Evolutionary conservation across 2,329 filamentous ascomycete species (phyloP), one percentile per base, ranked within the genome.

Genomic region (Talaromyces sp.): DNA sequence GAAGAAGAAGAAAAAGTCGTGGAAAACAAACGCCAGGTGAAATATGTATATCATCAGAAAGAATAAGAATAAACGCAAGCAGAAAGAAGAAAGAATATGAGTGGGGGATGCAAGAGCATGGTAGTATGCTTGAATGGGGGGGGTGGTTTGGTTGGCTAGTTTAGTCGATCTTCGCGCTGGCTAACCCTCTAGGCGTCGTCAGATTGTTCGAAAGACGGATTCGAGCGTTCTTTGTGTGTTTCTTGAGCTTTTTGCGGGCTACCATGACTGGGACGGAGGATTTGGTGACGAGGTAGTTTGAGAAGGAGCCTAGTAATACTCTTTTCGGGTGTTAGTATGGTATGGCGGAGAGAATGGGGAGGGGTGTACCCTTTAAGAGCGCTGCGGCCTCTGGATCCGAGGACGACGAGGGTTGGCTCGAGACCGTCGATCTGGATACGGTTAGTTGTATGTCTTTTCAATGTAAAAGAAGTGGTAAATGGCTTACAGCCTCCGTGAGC

Each of bases 181-280:
- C 88, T 51, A 94, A 82, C 68, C 85, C 85, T 60, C 88, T 85
- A 11, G 91, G 89, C 67, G 89, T 90, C 69, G 85, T 86, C 64
- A 96, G 83, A 71, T 96, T 94, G 78, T 96, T 97, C 68, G 92
- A 89, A 69, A 95, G 86, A 66, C 88, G 88, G 67, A 91, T 81
- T 51, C 88, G 86, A 19, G 87, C 85, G 67, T 87, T 86, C 76
- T 94, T 93, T 76, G 87, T 89, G 79, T 96, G 91, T 78, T 97
- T 97, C 58, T 91, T 85, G 51, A 97, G 83, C 65, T 91, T 90
- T 82, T 96, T 97, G 66, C 95, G 85, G 7, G 95, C 95, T 40
- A 98, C 95, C 95, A 99, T 99, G 67, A 99, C 95, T 0, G 95
- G 95, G 17, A 96, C 93, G 2, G 92, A 96, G 69, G 92, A 96